Evolutionary conservation across 2,329 filamentous ascomycete genomes (phyloP), one percentile per base, ranked within the genome.

Genomic region (Volutella citrinella): DNA sequence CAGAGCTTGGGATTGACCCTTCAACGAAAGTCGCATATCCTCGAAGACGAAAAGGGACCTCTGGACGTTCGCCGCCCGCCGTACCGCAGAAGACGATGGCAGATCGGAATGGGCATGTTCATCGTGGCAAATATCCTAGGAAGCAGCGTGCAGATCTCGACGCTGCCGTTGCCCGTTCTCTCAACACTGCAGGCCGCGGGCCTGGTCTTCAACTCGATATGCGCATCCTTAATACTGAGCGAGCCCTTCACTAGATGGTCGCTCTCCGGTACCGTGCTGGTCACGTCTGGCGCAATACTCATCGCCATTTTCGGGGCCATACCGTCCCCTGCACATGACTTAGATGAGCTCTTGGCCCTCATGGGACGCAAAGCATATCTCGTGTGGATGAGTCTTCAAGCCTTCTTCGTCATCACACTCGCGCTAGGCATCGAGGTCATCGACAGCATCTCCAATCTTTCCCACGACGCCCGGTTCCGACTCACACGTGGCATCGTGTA

Each of bases 171-270:
- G 15, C 93, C 93, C 14, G 89, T 98, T 6, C 77, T 98, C 20
- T 97, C 91, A 36, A 96, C 93, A 2, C 71, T 98, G 22, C 93
- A 98, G 67, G 91, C 91, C 13, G 95, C 91, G 5, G 93, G 93
- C 27, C 75, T 98, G 35, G 93, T 98, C 43, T 98, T 98, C 74
- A 98, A 98, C 70, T 95, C 91, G 37, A 88, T 97, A 62, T 95
- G 94, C 72, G 93, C 93, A 42, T 94, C 89, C 27, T 68, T 97
- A 37, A 87, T 97, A 54, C 76, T 98, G 29, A 83, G 85, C 55
- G 91, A 98, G 64, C 87, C 90, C 5, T 98, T 97, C 64, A 97
- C 93, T 32, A 79, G 78, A 59, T 94, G 89, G 76, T 96, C 91
- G n/a, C 73, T 95, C 22, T 78, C 87, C 54, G 93, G 93, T 22